Evolutionary conservation across 495 filamentous ascomycete genomes (phyloP), one percentile per base, ranked within the genome.

Genomic region (Aspergillus campestris): DNA sequence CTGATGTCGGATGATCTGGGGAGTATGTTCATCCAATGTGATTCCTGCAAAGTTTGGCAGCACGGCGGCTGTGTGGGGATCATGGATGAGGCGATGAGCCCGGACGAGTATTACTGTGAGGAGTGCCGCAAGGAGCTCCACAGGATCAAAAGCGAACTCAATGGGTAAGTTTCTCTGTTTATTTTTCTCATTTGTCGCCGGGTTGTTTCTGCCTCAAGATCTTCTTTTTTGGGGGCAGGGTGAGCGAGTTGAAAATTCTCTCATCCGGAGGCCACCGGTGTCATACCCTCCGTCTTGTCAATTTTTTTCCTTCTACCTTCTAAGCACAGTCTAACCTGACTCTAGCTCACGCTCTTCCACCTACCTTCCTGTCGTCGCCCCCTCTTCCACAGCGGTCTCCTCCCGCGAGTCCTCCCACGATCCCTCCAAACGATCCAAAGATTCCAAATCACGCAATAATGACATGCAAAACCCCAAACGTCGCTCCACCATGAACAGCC

Each of bases 61-160:
- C 92, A 99, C 57, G 94, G 92, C 59, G 89, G 88, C 45, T 99
- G 92, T 66, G 94, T 99, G 40, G 92, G 92, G 32, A 95, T 99
- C 52, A 89, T 89, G 75, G 88, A 94, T 50, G 88, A 91, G 61
- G 82, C 85, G 43, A 81, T 82, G 61, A 91, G 84, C 59, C 94
- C 90, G 30, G 91, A 97, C 37, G 87, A 96, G 67, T 99, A 99
- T 72, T 97, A 88, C 60, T 99, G 92, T 65, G 92, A 99, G 69
- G 75, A 85, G 64, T 99, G 92, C 63, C 82, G 85, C 51, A 84
- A 86, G 61, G 90, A 95, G 57, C 74, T 95, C 42, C 92, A 99
- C 72, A 87, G 78, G 53, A 81, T 92, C 48, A 81, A 75, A 47
- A 81, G 70, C 29, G 86, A 86, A 45, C 67, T 79, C 55, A 89